Evolutionary conservation across 1,139 yeast genomes (phyloP).

Genomic region (Suhomyces guaymorum): DNA sequence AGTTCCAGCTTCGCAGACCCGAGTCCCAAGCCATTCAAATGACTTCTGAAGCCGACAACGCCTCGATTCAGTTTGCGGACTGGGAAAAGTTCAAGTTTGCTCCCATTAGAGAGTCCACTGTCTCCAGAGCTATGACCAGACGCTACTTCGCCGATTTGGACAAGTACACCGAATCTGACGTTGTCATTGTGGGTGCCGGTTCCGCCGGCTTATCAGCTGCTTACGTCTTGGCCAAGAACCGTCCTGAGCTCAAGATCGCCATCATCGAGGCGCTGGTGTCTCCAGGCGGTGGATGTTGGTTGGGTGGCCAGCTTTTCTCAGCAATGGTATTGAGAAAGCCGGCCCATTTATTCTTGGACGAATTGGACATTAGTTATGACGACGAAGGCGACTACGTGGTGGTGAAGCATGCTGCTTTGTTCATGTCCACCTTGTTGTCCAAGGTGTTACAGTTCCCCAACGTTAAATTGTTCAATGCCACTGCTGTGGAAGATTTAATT

Average conservation of each 20-base stretch:
- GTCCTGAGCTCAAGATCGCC: slow-evolving; percentile 77
- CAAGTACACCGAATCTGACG: slow-evolving; percentile 72
- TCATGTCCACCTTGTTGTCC: slow-evolving; percentile 71
- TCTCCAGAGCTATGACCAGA: slow-evolving; percentile 80
- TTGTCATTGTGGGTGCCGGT: slow-evolving; percentile 78
- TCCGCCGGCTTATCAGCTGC: slow-evolving; percentile 80
- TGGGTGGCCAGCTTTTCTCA: slow-evolving; percentile 77
- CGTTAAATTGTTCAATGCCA: slow-evolving; percentile 76
- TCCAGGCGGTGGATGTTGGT: slow-evolving; percentile 82
- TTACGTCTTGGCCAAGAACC: slow-evolving; percentile 65
- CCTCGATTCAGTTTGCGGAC: slow-evolving; percentile 41
- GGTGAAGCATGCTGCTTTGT: slow-evolving; percentile 78
- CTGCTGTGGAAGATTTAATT: slow-evolving; percentile 78
- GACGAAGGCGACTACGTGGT: slow-evolving; percentile 83
- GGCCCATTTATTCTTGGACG: slow-evolving; percentile 66
- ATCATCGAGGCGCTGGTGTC: slow-evolving; percentile 73
- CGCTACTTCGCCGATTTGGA: slow-evolving; percentile 75
- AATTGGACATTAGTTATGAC: slow-evolving; percentile 65
- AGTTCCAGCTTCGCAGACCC: slow-evolving; percentile 6
- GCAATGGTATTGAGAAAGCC: slow-evolving; percentile 84
- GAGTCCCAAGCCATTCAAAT: slow-evolving; percentile 9
- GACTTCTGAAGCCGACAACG: slow-evolving; percentile 17
- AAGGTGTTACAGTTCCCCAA: slow-evolving; percentile 72
- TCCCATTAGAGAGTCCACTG: slow-evolving; percentile 77
- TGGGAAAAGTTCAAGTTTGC: slow-evolving; percentile 71